These are phyloP conservation scores for Plenodomus tracheiphilus DNA, from an alignment of 2,329 filamentous ascomycete species.

Conservation along the genomic window DNA sequence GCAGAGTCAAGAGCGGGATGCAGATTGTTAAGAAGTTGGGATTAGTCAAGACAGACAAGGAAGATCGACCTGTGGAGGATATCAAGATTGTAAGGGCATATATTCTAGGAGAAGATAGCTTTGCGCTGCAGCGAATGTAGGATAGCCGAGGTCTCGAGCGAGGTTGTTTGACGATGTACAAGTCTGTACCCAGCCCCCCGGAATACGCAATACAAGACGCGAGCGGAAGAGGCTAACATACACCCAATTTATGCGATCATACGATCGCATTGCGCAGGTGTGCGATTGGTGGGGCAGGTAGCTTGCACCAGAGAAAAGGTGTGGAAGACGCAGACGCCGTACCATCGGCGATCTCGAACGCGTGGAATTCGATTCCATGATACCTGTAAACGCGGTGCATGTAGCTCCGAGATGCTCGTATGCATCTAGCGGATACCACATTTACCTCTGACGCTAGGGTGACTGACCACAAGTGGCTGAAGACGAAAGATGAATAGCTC, in stretches of 20 bases:
- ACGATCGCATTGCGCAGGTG: neutral
- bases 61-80: slow-evolving; percentile 80
- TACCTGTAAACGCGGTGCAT: no score
- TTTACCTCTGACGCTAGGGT: no score
- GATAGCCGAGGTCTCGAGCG: neutral
- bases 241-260: no score
- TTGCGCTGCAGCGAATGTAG: slow-evolving; percentile 31
- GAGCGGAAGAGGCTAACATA: neutral
- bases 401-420: no score
- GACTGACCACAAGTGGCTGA: no score
- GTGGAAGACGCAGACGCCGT: no score
- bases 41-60: slow-evolving; percentile 76
- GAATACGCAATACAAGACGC: neutral
- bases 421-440: no score
- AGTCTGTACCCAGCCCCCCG: neutral
- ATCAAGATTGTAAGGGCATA: slow-evolving; percentile 77
- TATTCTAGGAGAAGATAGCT: slow-evolving; percentile 65
- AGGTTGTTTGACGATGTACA: neutral
- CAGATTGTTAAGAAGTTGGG: slow-evolving; percentile 85
- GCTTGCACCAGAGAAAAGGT: no score
- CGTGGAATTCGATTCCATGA: no score
- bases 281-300: neutral
- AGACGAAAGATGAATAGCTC: no score
- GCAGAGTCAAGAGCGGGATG: slow-evolving; percentile 82
- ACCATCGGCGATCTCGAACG: no score